Percentiles rank a stretch among this genome's conserved stretches.
Conservation (phyloP, 306 rosid genomes). For the Castanea mollissima region DNA sequence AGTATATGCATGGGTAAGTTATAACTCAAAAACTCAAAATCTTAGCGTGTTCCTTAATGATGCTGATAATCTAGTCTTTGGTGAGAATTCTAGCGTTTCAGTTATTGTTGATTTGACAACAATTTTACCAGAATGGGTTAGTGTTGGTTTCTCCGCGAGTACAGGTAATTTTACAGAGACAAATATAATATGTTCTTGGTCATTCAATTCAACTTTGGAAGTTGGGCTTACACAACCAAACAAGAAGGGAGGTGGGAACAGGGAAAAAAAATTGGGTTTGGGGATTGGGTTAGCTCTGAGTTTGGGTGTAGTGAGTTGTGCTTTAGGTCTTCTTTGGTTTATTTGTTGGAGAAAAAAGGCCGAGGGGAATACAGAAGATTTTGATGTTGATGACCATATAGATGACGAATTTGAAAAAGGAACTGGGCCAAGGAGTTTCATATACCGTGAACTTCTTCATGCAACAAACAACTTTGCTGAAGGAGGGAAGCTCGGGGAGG, state of each 20-base stretch:
- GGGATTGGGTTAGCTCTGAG: too few species aligned
- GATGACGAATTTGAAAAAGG: too few species aligned
- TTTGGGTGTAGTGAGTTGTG: too few species aligned
- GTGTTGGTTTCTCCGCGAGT: constrained; percentile 71
- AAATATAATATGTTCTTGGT: constrained; percentile 63
- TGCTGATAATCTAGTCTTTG: constrained; percentile 29
- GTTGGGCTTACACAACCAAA: too few species aligned
- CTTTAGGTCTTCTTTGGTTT: constrained; percentile 26
- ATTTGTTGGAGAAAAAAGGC: constrained; percentile 38
- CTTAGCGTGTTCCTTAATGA: constrained; percentile 58
- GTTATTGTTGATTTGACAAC: constrained; percentile 51
- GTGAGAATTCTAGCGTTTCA: constrained; percentile 37
- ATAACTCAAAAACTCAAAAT: constrained; percentile 51
- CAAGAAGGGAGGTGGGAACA: not conserved
- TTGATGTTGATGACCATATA: constrained; percentile 28
- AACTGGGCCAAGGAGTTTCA: too few species aligned
- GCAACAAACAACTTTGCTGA: too few species aligned
- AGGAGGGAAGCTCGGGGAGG: too few species aligned
- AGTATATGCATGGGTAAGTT: constrained; percentile 71
- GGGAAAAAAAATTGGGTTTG: constrained; percentile 15
- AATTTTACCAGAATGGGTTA: constrained; percentile 54
- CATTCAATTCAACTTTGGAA: constrained; percentile 65
- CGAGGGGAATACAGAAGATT: not conserved
- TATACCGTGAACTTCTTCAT: too few species aligned
- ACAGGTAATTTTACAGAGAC: constrained; percentile 51